Evolutionary conservation across 495 filamentous ascomycete species (phyloP).

Genomic region (Gamarada debralockiae): DNA sequence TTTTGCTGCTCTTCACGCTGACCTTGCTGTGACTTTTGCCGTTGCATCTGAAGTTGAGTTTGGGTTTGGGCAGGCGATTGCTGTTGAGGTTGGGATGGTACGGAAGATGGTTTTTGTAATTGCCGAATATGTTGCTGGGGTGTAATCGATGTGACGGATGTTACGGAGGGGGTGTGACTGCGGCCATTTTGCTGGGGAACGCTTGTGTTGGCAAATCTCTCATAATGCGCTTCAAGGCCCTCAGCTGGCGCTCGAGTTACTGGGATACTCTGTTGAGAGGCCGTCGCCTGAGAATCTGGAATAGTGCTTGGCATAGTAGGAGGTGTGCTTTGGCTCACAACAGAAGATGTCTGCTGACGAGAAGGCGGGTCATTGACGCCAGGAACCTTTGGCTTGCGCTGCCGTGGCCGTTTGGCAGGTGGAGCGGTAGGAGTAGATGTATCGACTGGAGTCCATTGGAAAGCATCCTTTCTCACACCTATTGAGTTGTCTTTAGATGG

Average conservation of each 20-base stretch:
- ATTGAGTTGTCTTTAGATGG: constrained; percentile 5
- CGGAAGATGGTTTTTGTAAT: constrained; percentile 19
- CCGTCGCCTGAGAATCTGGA: constrained; percentile 17
- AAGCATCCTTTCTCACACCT: constrained; percentile 9
- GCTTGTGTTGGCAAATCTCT: constrained; percentile 32
- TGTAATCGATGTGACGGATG: constrained; percentile 18
- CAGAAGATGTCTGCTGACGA: constrained; percentile 19
- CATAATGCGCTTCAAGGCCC: constrained; percentile 39
- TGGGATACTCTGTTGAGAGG: constrained; percentile 21
- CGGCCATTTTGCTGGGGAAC: constrained; percentile 21
- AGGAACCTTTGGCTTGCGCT: constrained; percentile 23
- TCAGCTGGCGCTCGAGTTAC: constrained; percentile 25
- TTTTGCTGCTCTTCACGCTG: constrained; percentile 23
- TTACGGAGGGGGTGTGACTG: constrained; percentile 23
- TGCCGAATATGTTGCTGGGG: constrained; percentile 26
- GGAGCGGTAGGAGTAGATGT: constrained; percentile 17
- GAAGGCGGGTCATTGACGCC: constrained; percentile 16
- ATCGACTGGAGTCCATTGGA: constrained; percentile 19
- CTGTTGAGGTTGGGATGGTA: constrained; percentile 22
- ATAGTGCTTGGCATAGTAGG: constrained; percentile 18
- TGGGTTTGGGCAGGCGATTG: constrained; percentile 21
- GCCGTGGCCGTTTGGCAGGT: constrained; percentile 16
- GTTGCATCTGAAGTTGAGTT: constrained; percentile 22
- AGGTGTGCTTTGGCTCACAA: constrained; percentile 21
- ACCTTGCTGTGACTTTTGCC: constrained; percentile 26